Evolutionary conservation across 805 yeast genomes (phyloP), one percentile per base, ranked within the genome.

Genomic region (Lachancea cidri): DNA sequence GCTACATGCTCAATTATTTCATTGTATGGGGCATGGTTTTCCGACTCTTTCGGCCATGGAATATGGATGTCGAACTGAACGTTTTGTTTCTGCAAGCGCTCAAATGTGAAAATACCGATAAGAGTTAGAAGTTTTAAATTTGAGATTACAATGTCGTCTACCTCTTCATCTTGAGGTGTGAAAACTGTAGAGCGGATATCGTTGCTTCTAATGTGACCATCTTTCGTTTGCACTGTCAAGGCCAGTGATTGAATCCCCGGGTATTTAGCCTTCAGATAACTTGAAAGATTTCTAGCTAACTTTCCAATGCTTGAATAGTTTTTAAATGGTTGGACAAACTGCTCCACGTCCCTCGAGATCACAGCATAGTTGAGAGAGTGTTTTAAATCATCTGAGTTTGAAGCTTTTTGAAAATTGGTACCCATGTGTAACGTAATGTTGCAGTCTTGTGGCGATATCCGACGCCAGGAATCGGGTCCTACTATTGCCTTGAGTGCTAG

Each of bases 41-140:
- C 40, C 8, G 42, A 27, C 16, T 51, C 34, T 35, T 43, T 44
- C 11, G 54, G 54, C 49, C 79, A 62, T 38, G 72, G 73, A 19
- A 87, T 62, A 5, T 59, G 60, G 14, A 77, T 43, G 50, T 83
- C 83, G 20, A 84, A 48, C 2, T 70, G 63, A 5, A 93, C 86
- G 35, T 79, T 79, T 64, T 93, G 99, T 50, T 76, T 79, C 54
- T 83, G 81, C 17, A 81, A 62, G 44, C 98, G 71, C 60, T 93
- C 99, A 64, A 88, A 86, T 1, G 88, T 83, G 66, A 88, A 91
- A 5, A 93, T 93, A 4, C 98, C 99, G 50, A 93, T 84, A n/a
- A 89, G 70, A 0, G 96, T 82, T 37, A 81, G 70, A 14, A 86
- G 62, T 36, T 72, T 70, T 29, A 89, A 61, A 4, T 74, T 72